phyloP scores from a whole-genome alignment of 345 rosid genomes.

The Brassica cretica region DNA sequence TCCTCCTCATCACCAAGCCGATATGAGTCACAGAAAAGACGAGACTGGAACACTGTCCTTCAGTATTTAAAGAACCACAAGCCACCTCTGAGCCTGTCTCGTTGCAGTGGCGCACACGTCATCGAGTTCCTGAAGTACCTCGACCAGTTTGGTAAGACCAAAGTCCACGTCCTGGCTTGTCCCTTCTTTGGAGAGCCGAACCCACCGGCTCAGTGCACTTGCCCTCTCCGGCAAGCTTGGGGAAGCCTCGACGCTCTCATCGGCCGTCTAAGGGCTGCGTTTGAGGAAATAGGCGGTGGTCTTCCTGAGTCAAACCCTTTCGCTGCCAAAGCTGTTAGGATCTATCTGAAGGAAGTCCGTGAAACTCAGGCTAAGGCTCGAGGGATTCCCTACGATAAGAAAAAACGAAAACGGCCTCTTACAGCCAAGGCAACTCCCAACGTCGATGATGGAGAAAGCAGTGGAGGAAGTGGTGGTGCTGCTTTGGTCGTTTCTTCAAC shows the following conservation, averaged over 20 bases:
- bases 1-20: conserved; percentile 52
- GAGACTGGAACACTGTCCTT: conserved; percentile 64
- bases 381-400: conserved; percentile 93
- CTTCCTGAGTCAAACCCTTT: conserved; percentile 85
- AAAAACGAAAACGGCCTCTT: conserved; percentile 52
- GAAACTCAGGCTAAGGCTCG: conserved; percentile 92
- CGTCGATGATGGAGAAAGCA: conserved; percentile 2
- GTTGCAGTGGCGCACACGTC: conserved; percentile 92
- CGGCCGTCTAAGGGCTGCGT: conserved; percentile 94
- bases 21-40: conserved; percentile 65
- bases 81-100: conserved; percentile 63
- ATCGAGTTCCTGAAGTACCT: conserved; percentile 74
- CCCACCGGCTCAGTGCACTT: conserved; percentile 92
- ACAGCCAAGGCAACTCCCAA: not conserved
- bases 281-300: conserved; percentile 82
- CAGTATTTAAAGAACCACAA: conserved; percentile 42
- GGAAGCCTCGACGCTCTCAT: conserved; percentile 98
- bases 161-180: conserved; percentile 46
- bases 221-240: conserved; percentile 95
- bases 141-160: conserved; percentile 44
- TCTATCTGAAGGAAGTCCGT: conserved; percentile 81
- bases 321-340: conserved; percentile 83
- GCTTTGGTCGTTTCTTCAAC: conserved; percentile 26
- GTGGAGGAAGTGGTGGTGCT: conserved; percentile 24
- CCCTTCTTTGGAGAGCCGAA: conserved; percentile 86